These are phyloP conservation scores for Oryza brachyantha DNA, from an alignment of 176 grass and related monocot species.

Conservation along the genomic window DNA sequence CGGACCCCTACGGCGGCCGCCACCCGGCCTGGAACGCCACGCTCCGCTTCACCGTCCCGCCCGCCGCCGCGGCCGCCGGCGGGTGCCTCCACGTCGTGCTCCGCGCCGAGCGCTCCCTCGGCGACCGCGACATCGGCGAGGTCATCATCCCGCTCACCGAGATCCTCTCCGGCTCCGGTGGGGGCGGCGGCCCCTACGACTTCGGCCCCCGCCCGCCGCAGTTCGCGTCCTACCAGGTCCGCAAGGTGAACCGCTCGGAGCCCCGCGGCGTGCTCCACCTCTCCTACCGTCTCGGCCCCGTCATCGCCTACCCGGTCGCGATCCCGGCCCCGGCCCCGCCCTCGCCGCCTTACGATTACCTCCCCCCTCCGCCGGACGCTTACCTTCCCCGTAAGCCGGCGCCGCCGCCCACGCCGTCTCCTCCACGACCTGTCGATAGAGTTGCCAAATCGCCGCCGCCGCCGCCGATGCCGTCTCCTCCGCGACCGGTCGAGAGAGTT, in stretches of 20 bases:
- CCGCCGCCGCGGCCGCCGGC: slow-evolving; percentile 9
- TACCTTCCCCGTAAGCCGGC: not conserved
- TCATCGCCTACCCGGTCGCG: slow-evolving; percentile 31
- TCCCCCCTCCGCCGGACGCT: not conserved
- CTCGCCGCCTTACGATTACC: not conserved
- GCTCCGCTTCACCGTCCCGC: slow-evolving; percentile 48
- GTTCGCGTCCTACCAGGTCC: slow-evolving; percentile 57
- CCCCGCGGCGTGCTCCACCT: slow-evolving; percentile 51
- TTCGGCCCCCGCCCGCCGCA: slow-evolving; percentile 19
- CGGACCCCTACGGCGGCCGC: slow-evolving; percentile 50
- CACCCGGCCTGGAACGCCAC: slow-evolving; percentile 69
- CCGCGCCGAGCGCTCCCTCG: slow-evolving; percentile 56
- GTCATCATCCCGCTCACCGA: slow-evolving; percentile 54
- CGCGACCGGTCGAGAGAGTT: not conserved
- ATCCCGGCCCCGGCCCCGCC: not conserved
- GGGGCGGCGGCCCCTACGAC: slow-evolving; percentile 8
- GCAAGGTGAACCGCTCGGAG: slow-evolving; percentile 47
- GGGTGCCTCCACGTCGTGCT: slow-evolving; percentile 59
- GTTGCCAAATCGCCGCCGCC: too few species aligned
- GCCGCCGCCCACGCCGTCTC: not conserved
- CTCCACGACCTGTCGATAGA: too few species aligned
- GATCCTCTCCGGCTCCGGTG: slow-evolving; percentile 21
- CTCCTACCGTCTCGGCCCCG: slow-evolving; percentile 55
- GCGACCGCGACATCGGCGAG: slow-evolving; percentile 77
- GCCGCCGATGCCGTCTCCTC: not conserved